Evolutionary conservation across 2,329 filamentous ascomycete genomes (phyloP), one percentile per base, ranked within the genome.

Genomic region (Epichloe hybrida): DNA sequence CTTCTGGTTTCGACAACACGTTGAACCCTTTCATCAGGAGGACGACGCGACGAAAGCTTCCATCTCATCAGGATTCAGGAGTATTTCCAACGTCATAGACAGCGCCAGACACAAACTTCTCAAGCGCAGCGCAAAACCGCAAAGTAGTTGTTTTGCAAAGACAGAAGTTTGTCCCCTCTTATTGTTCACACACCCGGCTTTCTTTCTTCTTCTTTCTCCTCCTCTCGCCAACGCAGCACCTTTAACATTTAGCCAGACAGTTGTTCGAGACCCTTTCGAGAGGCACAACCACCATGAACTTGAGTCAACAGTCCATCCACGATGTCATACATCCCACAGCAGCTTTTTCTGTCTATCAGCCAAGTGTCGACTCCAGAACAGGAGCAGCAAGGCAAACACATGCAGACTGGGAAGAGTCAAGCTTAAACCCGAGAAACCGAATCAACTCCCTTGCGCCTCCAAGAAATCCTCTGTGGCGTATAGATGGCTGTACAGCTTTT

Each of bases 391-490:
- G 41, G 36, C 34, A 39, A 17, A 36, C 49, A 38, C 40, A 50
- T 9, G 40, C 44, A 31, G 36, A 57, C 13, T 81, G 78, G 78
- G 60, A 63, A 12, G 53, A 60, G 3, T 81, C 77, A 5, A 62
- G 67, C 40, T 66, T 81, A 41, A 82, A 82, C 54, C 79, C 78
- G 7, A 79, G 77, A 60, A 81, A 80, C 57, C 71, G 78, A 52
- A 75, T 81, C 59, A 71, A 81, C 59, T 79, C 75, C 54, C 70
- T 82, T 15, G 70, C 68, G 3, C 62, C 66, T 7, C 69, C 70
- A 2, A 47, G 57, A 13, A 56, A 64, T 0, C 70, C 76, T 2
- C 61, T 76, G 7, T 83, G 79, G 78, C 71, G 75, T 36, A 73
- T 83, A 46, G 78, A 82, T 55, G 78, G 79, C 46, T 77, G 72